Base-by-base conservation (phyloP, 805 yeast species). In the Ogataea nonfermentans region DNA sequence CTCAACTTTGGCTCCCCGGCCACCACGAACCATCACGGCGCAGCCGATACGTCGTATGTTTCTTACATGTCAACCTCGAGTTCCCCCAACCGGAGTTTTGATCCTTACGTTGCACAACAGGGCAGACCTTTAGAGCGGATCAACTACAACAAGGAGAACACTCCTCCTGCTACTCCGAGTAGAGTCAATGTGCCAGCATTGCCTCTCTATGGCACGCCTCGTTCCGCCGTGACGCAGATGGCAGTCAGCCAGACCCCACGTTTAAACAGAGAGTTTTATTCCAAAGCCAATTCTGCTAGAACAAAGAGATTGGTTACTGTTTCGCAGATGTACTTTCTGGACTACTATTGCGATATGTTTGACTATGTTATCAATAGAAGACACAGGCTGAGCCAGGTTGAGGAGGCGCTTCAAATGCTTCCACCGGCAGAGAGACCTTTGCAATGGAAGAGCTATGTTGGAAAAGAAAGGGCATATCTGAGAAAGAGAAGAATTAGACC, bases 301-400 rank as follows among this genome's bases (percentile, higher is more conserved):
- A 87, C 95, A 1, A 84, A 83, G 56, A 72, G 99, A 44, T 67
- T 87, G 44, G 95, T 90, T 7, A 84, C 89, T 35, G 97, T 93
- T 19, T 84, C 96, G 28, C 96, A 91, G 59, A 77, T 89, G 78
- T 95, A 84, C 65, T 93, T 93, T 55, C 71, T 93, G 43, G 99
- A 93, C 62, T 88, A 90, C 63, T 93, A 93, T 62, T 91, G 96
- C 66, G 99, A 93, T 62, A 81, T 85, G 79, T 84, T 93, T 65
- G 96, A 88, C 59, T 93, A 93, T 59, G 84, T 91, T 23, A 84
- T 90, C 49, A 78, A 79, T 46, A 78, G 99, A 61, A 78, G 91
- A 58, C 87, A 84, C 58, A 77, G 99, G 43, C 71, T 81, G n/a
- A 70, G 73, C 30, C 78, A 83, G 49, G 93, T 88, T 13, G 74